Base-by-base conservation (phyloP, 2,329 filamentous ascomycete species). In the Cordyceps farinosa region DNA sequence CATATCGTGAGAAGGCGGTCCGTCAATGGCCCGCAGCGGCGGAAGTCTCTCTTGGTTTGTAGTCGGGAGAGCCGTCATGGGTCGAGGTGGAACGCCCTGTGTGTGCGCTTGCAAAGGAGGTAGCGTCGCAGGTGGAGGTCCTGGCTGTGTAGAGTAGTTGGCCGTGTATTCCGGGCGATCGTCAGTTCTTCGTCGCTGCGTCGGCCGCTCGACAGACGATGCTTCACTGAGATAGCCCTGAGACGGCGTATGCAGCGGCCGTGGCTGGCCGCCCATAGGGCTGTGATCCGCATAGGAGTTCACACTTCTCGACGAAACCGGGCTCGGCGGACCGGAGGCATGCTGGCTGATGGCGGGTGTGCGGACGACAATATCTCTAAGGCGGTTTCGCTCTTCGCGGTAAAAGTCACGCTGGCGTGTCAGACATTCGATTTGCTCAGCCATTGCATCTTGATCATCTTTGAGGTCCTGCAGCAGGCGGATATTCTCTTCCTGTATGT, bases 401-500 rank as follows among this genome's bases (percentile, higher is more conserved):
- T 94, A 94, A 72, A 87, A 91, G 64, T 94, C 89, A 36, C 84
- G 80, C 69, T 92, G 88, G 45, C 84, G 84, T 65, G 82, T 81
- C 38, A 83, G 65, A 9, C 85, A 81, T 38, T 83, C 81, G 7
- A 84, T 72, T 34, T 79, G 78, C 38, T 79, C 77, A 63, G 83
- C 78, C 64, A 91, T 76, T n/a, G 91, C 87, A 55, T 88, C 84
- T 61, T 89, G 82, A 67, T 89, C 84, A 59, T 84, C 81, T 71
- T 91, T 88, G 61, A 94, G 79, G 67, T 87, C 85, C 57, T 89
- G 82, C 66, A 94, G 87, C 56, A 84, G 88, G 61, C 83, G 82
- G 17, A 85, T 85, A 63, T 88, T 89, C 73, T 92, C 89, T 69
- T 85, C 85, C 73, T 94, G 90, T 73, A 90, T 88, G 70, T 92